phyloP scores from a whole-genome alignment of 192 early-diverging fungal genomes.

The Backusella morwellensis region DNA sequence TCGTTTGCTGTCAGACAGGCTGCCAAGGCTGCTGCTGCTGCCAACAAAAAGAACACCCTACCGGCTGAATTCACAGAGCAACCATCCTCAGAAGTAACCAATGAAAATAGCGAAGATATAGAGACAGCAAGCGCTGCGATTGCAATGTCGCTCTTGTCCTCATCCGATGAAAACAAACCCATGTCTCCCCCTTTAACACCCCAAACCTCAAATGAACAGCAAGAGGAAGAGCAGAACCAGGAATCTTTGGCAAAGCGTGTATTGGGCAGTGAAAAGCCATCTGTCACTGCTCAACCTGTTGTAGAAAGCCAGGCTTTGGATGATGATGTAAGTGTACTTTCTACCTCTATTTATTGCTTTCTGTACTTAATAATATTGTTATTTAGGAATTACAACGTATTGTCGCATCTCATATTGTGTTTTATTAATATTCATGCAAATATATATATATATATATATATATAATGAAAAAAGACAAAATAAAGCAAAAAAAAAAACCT shows the following conservation, averaged over 20 bases:
- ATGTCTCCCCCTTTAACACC: conserved; percentile 22
- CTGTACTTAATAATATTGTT: not conserved
- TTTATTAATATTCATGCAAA: conserved; percentile 5
- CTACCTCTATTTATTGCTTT: not conserved
- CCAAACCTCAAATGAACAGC: not conserved
- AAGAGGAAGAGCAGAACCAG: not conserved
- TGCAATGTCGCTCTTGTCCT: conserved; percentile 3
- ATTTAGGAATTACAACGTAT: conserved; percentile 26
- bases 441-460: not conserved
- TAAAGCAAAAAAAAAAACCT: not conserved
- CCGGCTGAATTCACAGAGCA: not conserved
- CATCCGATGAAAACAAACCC: conserved; percentile 1
- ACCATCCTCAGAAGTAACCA: not conserved
- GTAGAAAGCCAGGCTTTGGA: not conserved
- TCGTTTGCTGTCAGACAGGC: conserved; percentile 19
- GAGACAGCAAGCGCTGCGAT: conserved; percentile 4
- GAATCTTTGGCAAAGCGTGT: conserved; percentile 10
- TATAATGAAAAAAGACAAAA: not conserved
- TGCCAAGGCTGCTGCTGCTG: not conserved
- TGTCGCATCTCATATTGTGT: conserved; percentile 23
- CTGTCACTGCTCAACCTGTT: not conserved
- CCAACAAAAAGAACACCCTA: not conserved
- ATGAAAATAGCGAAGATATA: not conserved
- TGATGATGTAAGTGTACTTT: conserved; percentile 8
- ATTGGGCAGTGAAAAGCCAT: not conserved